These are phyloP conservation scores for Talinum fruticosum DNA, from an alignment of 148 eudicot species.

Conservation along the genomic window DNA sequence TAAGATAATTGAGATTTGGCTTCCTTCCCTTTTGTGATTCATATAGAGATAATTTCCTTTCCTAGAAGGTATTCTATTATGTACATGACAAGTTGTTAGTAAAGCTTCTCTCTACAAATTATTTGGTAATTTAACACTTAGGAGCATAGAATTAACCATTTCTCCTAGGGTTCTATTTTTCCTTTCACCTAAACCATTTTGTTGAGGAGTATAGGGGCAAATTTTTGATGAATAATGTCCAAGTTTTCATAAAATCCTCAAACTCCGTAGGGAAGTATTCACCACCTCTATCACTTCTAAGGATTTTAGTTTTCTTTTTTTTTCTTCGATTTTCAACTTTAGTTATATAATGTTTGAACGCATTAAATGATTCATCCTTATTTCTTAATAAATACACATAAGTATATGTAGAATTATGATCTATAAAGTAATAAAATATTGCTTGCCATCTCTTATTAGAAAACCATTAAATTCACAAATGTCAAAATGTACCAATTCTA, in stretches of 20 bases:
- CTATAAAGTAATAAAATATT: background rate
- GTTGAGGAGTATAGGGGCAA: background rate
- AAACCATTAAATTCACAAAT: background rate
- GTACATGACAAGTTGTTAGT: background rate
- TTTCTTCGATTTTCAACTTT: background rate
- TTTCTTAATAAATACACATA: background rate
- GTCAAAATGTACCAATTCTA: background rate
- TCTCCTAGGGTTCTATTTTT: background rate
- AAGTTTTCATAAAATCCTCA: background rate
- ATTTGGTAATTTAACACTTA: background rate
- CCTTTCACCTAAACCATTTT: background rate
- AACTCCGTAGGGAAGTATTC: background rate
- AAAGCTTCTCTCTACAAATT: background rate
- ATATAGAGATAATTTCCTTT: background rate
- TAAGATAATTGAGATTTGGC: background rate
- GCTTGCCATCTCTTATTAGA: background rate
- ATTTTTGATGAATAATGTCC: background rate
- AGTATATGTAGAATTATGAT: background rate
- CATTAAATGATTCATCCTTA: background rate
- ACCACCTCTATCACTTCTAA: background rate
- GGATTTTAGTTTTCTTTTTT: background rate
- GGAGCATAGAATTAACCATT: background rate
- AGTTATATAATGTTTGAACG: background rate
- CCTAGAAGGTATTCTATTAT: background rate
- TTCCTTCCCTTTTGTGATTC: background rate